Evolutionary conservation across 495 filamentous ascomycete species (phyloP).

Genomic region (Acidiella bohemica): DNA sequence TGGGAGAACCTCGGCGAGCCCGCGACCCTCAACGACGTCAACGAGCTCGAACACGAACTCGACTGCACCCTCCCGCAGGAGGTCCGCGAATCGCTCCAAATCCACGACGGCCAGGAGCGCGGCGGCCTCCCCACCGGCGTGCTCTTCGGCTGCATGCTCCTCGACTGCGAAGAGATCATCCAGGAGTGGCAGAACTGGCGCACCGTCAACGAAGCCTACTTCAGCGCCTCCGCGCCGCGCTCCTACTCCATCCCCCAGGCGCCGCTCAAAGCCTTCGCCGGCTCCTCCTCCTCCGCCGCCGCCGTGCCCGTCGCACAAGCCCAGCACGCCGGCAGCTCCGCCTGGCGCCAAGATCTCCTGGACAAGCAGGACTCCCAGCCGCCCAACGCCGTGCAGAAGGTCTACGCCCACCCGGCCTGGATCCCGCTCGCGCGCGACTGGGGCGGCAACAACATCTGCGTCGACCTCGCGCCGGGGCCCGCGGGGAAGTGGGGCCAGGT

Average conservation of each 20-base stretch:
- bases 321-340: constrained; percentile 38
- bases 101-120: constrained; percentile 93
- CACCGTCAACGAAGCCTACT: constrained; percentile 76
- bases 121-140: constrained; percentile 83
- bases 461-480: constrained; percentile 87
- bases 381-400: constrained; percentile 71
- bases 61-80: constrained; percentile 91
- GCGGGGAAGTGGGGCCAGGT: constrained; percentile 89
- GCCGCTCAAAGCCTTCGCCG: constrained; percentile 55
- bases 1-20: constrained; percentile 86
- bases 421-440: constrained; percentile 93
- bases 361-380: constrained; percentile 81
- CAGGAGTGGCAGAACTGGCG: constrained; percentile 98
- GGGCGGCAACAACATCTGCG: constrained; percentile 93
- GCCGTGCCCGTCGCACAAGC: constrained; percentile 24
- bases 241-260: constrained; percentile 37
- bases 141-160: constrained; percentile 83
- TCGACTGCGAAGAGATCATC: constrained; percentile 97
- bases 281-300: constrained; percentile 40
- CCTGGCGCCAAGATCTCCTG: constrained; percentile 77
- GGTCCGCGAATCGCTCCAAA: constrained; percentile 76
- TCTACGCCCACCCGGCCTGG: constrained; percentile 89
- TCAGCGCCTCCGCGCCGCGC: constrained; percentile 34
- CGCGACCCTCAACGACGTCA: constrained; percentile 85
- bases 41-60: constrained; percentile 89